Percentiles rank a stretch among this genome's conserved stretches.
Conservation (phyloP, 2,329 filamentous ascomycete species). For the Juglanconis juglandina region DNA sequence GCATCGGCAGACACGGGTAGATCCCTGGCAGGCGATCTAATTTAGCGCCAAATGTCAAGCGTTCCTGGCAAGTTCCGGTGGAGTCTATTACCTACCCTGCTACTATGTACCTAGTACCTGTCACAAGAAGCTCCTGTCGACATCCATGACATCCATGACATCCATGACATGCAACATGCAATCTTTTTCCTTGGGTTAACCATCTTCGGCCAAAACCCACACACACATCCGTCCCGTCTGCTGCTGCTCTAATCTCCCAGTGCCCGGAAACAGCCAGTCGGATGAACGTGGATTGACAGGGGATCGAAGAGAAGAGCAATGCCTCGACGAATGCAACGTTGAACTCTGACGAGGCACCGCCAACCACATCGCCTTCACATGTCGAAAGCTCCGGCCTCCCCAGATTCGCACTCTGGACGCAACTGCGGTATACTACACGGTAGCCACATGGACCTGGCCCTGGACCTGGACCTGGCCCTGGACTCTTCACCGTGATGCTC, state of each 20-base stretch:
- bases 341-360: no score
- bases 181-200: not conserved
- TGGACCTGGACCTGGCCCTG: no score
- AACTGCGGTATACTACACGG: no score
- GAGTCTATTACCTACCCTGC: not conserved
- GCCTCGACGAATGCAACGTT: no score
- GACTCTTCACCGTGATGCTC: no score
- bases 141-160: no score
- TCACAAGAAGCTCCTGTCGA: no score
- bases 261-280: slow-evolving; percentile 3
- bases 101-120: not conserved
- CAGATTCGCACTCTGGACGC: no score
- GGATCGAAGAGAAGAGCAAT: slow-evolving; percentile 6
- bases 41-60: slow-evolving; percentile 7
- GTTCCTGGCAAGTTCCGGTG: not conserved
- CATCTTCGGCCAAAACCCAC: not conserved
- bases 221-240: not conserved
- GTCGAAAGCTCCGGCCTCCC: no score
- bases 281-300: slow-evolving; percentile 1
- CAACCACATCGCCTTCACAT: no score
- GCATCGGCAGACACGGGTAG: not conserved
- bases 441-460: no score
- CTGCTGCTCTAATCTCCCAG: slow-evolving; percentile 10
- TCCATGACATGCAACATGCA: not conserved
- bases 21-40: slow-evolving; percentile 7